A percentile compares a stretch with the other conserved stretches of the same genome.
Conservation (phyloP, 2,329 filamentous ascomycete species). For the Metarhizium brunneum region DNA sequence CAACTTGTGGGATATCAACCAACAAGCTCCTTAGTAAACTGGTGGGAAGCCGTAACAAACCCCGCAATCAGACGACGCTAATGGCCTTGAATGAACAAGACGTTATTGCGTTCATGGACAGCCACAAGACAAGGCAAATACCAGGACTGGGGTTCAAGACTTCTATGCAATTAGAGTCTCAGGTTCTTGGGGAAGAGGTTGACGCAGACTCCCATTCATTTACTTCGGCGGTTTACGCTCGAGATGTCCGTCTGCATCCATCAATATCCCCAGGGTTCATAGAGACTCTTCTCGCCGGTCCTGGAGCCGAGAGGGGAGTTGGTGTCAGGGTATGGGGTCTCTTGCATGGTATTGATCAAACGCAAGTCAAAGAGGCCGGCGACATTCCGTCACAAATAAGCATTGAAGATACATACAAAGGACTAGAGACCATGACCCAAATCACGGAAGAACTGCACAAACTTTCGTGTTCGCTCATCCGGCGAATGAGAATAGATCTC, state of each 20-base stretch:
- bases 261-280: constrained; percentile 55
- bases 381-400: constrained; percentile 79
- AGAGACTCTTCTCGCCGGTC: constrained; percentile 59
- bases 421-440: constrained; percentile 53
- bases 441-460: constrained; percentile 60
- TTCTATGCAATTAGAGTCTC: constrained; percentile 37
- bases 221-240: constrained; percentile 48
- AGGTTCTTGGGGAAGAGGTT: constrained; percentile 32
- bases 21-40: constrained; percentile 83
- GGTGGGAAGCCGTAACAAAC: constrained; percentile 76
- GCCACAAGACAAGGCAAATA: constrained; percentile 66
- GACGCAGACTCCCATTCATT: constrained; percentile 24
- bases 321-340: constrained; percentile 67
- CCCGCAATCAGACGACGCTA: constrained; percentile 76
- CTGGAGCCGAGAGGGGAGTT: constrained; percentile 62
- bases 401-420: constrained; percentile 85
- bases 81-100: constrained; percentile 52
- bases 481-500: constrained; percentile 71
- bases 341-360: constrained; percentile 70
- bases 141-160: constrained; percentile 77
- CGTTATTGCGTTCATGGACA: constrained; percentile 62
- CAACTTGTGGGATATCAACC: constrained; percentile 78
- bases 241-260: constrained; percentile 53
- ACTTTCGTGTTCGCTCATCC: constrained; percentile 61
- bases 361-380: constrained; percentile 62